phyloP scores from a whole-genome alignment of 768 basidiomycete species.

The Boletus huronensis region DNA sequence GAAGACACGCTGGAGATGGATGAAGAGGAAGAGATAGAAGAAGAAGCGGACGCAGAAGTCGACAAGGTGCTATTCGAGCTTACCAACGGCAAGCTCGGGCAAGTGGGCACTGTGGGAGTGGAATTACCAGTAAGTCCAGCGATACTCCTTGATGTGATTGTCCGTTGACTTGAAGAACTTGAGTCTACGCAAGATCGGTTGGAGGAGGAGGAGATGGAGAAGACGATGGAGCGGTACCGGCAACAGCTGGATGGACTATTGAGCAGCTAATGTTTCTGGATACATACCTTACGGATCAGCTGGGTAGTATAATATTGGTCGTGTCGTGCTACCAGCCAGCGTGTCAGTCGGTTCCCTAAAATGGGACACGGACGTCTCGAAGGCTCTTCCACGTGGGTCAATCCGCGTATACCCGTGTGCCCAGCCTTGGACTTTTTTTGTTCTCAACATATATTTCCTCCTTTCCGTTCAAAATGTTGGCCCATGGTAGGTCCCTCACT shows the following conservation, averaged over 20 bases:
- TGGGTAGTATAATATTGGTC: constrained; percentile 6
- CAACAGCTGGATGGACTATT: constrained; percentile 85
- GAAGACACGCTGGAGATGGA: constrained; percentile 90
- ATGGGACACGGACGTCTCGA: too few species aligned
- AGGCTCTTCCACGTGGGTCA: constrained; percentile 16
- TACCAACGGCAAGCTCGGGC: constrained; percentile 93
- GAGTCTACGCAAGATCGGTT: constrained; percentile 58
- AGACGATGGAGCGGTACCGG: constrained; percentile 87
- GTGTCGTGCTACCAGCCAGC: too few species aligned
- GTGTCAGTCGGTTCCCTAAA: too few species aligned
- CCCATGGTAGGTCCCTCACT: constrained; percentile 49
- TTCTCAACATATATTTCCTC: constrained; percentile 16
- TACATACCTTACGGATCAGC: constrained; percentile 14
- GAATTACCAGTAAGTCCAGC: constrained; percentile 67
- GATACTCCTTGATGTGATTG: not conserved
- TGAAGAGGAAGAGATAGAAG: constrained; percentile 91
- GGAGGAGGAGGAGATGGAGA: constrained; percentile 82
- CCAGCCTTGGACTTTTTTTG: constrained; percentile 14
- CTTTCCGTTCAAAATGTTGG: constrained; percentile 48
- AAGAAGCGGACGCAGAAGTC: constrained; percentile 96
- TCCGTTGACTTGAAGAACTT: constrained; percentile 5
- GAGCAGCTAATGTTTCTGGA: constrained; percentile 37
- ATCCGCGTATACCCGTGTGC: constrained; percentile 25
- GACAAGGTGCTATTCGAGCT: constrained; percentile 95
- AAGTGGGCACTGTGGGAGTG: constrained; percentile 67